Evolutionary conservation across 31 red algal species (phyloP).

Genomic region (Odonthalia washingtoniensis): DNA sequence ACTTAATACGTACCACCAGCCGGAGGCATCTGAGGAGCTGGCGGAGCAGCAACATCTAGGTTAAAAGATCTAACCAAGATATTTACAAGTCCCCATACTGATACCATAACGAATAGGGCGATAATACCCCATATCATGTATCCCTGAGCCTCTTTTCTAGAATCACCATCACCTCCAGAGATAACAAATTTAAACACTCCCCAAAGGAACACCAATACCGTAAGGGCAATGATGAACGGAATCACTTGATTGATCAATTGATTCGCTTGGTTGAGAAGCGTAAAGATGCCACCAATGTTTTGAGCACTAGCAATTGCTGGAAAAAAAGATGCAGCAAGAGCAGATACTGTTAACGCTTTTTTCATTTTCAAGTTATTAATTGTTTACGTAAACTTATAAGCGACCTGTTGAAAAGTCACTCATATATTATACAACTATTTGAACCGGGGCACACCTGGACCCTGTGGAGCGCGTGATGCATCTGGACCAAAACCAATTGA

Average conservation of each 20-base stretch:
- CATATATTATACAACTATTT: too few species aligned
- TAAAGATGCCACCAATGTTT: background rate
- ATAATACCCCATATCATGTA: constrained; percentile 20
- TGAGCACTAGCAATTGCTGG: background rate
- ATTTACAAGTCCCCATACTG: background rate
- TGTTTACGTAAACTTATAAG: constrained; percentile 16
- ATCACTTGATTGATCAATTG: constrained; percentile 1
- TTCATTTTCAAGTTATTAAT: constrained; percentile 10
- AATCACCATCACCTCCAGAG: background rate
- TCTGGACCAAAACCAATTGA: too few species aligned
- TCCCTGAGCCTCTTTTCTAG: background rate
- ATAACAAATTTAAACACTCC: constrained; percentile 6
- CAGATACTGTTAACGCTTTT: background rate
- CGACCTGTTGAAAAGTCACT: too few species aligned
- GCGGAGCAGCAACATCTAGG: too few species aligned
- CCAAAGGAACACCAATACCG: constrained; percentile 19
- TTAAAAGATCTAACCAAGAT: background rate
- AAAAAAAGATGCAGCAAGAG: constrained; percentile 8
- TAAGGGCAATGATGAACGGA: constrained; percentile 8
- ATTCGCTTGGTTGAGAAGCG: background rate
- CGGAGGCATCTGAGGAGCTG: too few species aligned
- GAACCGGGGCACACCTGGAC: too few species aligned
- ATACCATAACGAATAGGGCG: constrained; percentile 12
- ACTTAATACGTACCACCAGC: too few species aligned
- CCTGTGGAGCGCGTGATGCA: too few species aligned